Evolutionary conservation across 75 land plant genomes (phyloP), one percentile per base, ranked within the genome.

Genomic region (Picea sitchensis): DNA sequence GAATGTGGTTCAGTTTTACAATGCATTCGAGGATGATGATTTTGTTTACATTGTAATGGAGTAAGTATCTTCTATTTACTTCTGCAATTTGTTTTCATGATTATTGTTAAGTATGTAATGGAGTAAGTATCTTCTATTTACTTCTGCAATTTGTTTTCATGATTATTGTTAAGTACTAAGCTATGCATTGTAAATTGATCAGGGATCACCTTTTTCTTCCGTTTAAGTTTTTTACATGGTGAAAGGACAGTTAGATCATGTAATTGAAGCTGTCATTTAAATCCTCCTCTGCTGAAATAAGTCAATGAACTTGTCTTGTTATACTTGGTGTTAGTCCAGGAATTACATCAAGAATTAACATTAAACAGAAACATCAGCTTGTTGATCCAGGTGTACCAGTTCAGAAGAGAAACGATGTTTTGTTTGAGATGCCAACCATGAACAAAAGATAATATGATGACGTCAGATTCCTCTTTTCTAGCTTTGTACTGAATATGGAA

Each of bases 41-140:
- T 89, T 83, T 82, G 97, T 94, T 2, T 94, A 89, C 79, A 94
- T 94, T 63, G 97, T 89, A 13, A 94, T 94, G 97, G 95, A 94
- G 97, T 94, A 92, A 87, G 97, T 83, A 76, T n/a, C 61, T 23
- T 44, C 21, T 63, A 15, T 34, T 34, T 61, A 23, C 2, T 34
- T 20, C n/a, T n/a, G 56, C 54, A 44, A 71, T 71, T 20, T 18
- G 41, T 71, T 71, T 71, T 41, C 12, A 18, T 71, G 47, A 51
- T 51, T 51, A 11, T 51, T 51, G 56, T 51, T 51, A 51, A 51
- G 56, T 51, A 11, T 63, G 97, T 89, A 12, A 94, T 94, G 97
- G 95, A 94, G 97, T 94, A 92, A 87, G 97, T 83, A 76, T n/a
- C 61, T 23, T 44, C 21, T 63, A 15, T 34, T 34, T 61, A 23